Evolutionary conservation across 768 basidiomycete genomes (phyloP).

Genomic region (Podaxis sp.): DNA sequence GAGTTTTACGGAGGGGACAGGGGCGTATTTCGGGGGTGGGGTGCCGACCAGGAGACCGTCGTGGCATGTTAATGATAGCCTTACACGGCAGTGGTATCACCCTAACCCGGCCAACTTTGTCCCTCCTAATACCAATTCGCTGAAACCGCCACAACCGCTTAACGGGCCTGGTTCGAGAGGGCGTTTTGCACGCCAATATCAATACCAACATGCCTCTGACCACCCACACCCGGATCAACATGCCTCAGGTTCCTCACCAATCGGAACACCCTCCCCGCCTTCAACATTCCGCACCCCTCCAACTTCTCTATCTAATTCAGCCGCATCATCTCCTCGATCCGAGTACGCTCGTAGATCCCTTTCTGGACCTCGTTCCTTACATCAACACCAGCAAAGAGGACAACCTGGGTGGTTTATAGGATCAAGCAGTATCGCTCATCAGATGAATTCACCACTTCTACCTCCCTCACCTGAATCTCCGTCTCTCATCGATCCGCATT

Average conservation of each 20-base stretch:
- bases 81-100: constrained; percentile 14
- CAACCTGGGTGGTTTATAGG: too few relatives aligned
- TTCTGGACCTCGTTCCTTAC: not conserved
- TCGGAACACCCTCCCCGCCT: not conserved
- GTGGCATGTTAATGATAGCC: constrained; percentile 41
- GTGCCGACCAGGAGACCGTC: constrained; percentile 45
- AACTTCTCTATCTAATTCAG: constrained; percentile 15
- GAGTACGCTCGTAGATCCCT: not conserved
- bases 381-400: constrained; percentile 15
- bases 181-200: constrained; percentile 25
- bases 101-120: constrained; percentile 5
- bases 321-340: not conserved
- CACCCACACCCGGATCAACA: constrained; percentile 13
- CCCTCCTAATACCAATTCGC: constrained; percentile 16
- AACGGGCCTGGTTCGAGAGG: constrained; percentile 19
- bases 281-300: constrained; percentile 22
- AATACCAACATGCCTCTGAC: constrained; percentile 19
- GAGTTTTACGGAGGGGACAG: constrained; percentile 58
- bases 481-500: too few relatives aligned
- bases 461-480: too few relatives aligned
- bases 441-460: not conserved
- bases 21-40: constrained; percentile 3
- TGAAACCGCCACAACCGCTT: constrained; percentile 11
- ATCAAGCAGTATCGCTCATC: not conserved
- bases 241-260: not conserved